Base-by-base conservation (phyloP, 805 yeast species). In the Metschnikowia bowlesiae region DNA sequence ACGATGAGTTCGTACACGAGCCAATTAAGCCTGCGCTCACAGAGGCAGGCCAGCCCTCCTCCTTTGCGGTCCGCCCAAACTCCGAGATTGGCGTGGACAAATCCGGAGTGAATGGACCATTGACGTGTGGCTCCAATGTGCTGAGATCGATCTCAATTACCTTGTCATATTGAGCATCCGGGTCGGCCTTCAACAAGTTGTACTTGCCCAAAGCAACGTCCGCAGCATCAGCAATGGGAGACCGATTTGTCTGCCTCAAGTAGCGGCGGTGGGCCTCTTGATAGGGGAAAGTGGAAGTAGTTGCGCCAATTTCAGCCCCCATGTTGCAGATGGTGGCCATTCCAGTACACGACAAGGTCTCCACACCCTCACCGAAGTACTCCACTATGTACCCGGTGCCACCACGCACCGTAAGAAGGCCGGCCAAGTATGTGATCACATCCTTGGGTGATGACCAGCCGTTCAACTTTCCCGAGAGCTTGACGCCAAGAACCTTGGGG, bases 271-370 rank as follows among this genome's bases (percentile, higher is more conserved):
- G 89, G 48, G 91, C 85, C 46, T 80, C 82, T 63, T 86, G 90
- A 81, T 84, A 92, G 55, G 99, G 99, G 89, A 94, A 94, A 50
- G 89, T 83, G 26, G 98, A 92, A 40, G 99, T 94, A 36, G 99
- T 94, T 40, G 99, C 99, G 71, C 99, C 99, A 52, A 94, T 90
- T 75, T 94, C 99, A 49, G 99, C 99, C 68, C 99, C 99, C 99
- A 94, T 94, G 73, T 94, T 94, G 81, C 98, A 92, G 69, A 94
- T 92, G 53, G 99, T 94, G 54, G 96, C 99, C 99, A 94, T 94
- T 76, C 99, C 99, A 34, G 99, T 94, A 76, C 96, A 89, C 26
- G 96, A 85, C 63, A 94, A 81, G 48, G 86, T 75, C 54, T 84
- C 76, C 42, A 90, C 96, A 75, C 99, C 99, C 49, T 84, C 89